phyloP scores from a whole-genome alignment of 1,284 basidiomycete species.

The Athelia sp. region DNA sequence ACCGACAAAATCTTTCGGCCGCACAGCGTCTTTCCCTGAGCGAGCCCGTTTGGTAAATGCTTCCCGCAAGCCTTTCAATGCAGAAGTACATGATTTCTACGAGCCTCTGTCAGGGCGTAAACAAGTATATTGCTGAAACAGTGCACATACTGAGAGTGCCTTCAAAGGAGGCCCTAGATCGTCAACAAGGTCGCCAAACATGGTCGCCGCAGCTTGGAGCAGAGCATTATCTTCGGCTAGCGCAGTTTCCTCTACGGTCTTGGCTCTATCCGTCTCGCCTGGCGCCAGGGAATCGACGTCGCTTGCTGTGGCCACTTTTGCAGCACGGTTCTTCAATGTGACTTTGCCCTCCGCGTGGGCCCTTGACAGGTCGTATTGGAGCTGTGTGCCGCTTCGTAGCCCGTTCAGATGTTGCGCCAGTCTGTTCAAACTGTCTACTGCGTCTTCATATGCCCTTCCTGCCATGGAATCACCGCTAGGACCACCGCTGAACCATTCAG shows the following conservation, averaged over 20 bases:
- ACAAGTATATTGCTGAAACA: background rate
- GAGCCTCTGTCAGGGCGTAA: background rate
- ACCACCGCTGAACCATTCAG: slow-evolving; percentile 62
- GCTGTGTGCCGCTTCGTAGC: slow-evolving; percentile 72
- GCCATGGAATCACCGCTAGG: slow-evolving; percentile 33
- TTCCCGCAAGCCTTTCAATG: slow-evolving; percentile 57
- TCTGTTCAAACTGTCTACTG: slow-evolving; percentile 77
- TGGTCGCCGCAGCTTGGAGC: slow-evolving; percentile 62
- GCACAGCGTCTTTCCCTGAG: slow-evolving; percentile 23
- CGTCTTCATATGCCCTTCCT: slow-evolving; percentile 73
- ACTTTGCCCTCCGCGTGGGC: slow-evolving; percentile 57
- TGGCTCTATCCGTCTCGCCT: slow-evolving; percentile 22
- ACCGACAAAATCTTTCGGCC: slow-evolving; percentile 53
- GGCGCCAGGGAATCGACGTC: background rate
- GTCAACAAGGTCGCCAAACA: slow-evolving; percentile 82
- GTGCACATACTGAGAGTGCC: slow-evolving; percentile 62
- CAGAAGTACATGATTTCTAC: slow-evolving; percentile 56
- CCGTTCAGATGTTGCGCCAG: slow-evolving; percentile 91
- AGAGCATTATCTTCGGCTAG: slow-evolving; percentile 45
- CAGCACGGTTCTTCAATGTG: slow-evolving; percentile 23
- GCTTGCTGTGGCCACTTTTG: slow-evolving; percentile 12
- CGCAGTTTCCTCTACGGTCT: slow-evolving; percentile 13
- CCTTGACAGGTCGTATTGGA: slow-evolving; percentile 78
- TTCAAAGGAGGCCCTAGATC: slow-evolving; percentile 78
- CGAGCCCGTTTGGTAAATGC: slow-evolving; percentile 42